These are phyloP conservation scores for Phytophthora cryptogea DNA, from an alignment of 352 stramenopile genomes.

Conservation along the genomic window DNA sequence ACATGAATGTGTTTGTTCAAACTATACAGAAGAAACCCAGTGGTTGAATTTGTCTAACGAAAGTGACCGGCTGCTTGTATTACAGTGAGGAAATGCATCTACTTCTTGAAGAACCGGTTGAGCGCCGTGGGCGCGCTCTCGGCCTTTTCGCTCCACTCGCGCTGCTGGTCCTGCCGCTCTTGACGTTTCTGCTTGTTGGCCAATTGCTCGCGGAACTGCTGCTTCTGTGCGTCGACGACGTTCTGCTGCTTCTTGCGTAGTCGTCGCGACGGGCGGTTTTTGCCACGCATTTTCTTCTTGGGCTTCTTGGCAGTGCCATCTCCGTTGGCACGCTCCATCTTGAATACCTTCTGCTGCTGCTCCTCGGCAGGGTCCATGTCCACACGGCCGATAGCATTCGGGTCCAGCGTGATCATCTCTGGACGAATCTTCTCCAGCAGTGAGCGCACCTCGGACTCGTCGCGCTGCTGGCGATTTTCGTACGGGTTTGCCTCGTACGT, in stretches of 20 bases:
- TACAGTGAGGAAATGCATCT: conserved; percentile 40
- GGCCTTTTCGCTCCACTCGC: conserved; percentile 81
- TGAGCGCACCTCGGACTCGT: conserved; percentile 95
- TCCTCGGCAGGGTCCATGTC: conserved; percentile 90
- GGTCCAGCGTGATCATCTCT: conserved; percentile 98
- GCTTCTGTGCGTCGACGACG: conserved; percentile 95
- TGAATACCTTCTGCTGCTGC: conserved; percentile 80
- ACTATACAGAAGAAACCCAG: too few species aligned
- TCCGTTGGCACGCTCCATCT: conserved; percentile 77
- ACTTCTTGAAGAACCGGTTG: conserved; percentile 91
- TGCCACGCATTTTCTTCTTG: conserved; percentile 98
- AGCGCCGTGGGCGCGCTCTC: conserved; percentile 77
- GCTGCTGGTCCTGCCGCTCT: conserved; percentile 72
- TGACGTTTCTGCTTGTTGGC: conserved; percentile 77
- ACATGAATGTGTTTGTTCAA: not conserved
- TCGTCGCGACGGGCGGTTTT: conserved; percentile 96
- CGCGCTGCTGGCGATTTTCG: conserved; percentile 95
- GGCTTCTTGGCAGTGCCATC: conserved; percentile 60
- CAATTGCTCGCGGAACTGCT: conserved; percentile 90
- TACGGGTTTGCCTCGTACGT: conserved; percentile 98
- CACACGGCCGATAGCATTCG: conserved; percentile 92
- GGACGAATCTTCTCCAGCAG: conserved; percentile 98
- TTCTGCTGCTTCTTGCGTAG: conserved; percentile 98
- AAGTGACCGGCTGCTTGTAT: conserved; percentile 26
- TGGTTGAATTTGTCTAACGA: conserved; percentile 22